A percentile compares a stretch with the other conserved stretches of the same genome.
Conservation (phyloP, 495 filamentous ascomycete genomes). For the Diplogelasinospora grovesii region DNA sequence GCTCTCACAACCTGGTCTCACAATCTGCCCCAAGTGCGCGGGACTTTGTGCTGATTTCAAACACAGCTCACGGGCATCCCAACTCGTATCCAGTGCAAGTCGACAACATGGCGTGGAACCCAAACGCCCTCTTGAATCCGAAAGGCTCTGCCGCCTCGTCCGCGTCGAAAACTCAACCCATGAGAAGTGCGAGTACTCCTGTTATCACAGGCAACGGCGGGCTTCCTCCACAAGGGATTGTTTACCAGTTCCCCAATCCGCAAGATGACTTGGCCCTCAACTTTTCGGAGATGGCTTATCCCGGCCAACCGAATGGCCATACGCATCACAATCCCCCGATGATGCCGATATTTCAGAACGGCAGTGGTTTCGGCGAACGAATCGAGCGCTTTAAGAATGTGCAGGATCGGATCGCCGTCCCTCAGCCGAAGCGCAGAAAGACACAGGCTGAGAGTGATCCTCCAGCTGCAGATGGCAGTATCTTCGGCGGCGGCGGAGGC, state of each 20-base stretch:
- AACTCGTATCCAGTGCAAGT: slow-evolving; percentile 4
- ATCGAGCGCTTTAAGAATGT: slow-evolving; percentile 71
- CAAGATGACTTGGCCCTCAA: slow-evolving; percentile 13
- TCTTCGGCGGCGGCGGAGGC: slow-evolving; percentile 41
- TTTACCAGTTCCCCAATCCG: slow-evolving; percentile 41
- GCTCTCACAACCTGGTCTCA: too few species aligned
- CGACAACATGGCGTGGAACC: slow-evolving; percentile 21
- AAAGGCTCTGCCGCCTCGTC: slow-evolving; percentile 9
- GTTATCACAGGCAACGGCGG: too few species aligned
- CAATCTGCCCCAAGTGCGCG: too few species aligned
- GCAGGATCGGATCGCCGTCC: slow-evolving; percentile 51
- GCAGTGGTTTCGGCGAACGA: slow-evolving; percentile 39
- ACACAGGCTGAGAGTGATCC: slow-evolving; percentile 40
- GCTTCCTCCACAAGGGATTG: too few species aligned
- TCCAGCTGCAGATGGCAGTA: slow-evolving; percentile 29
- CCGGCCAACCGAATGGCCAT: not conserved
- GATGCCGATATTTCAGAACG: slow-evolving; percentile 21
- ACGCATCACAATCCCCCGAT: slow-evolving; percentile 7
- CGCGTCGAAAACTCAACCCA: too few species aligned
- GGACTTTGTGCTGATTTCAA: not conserved
- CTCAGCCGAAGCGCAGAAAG: slow-evolving; percentile 59
- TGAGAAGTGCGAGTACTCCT: too few species aligned
- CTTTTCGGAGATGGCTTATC: slow-evolving; percentile 12
- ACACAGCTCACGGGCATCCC: slow-evolving; percentile 1
- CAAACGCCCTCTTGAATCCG: slow-evolving; percentile 22